Evolutionary conservation across 23 red algal species (phyloP), one percentile per base, ranked within the genome.

Genomic region (Gracilaria domingensis): DNA sequence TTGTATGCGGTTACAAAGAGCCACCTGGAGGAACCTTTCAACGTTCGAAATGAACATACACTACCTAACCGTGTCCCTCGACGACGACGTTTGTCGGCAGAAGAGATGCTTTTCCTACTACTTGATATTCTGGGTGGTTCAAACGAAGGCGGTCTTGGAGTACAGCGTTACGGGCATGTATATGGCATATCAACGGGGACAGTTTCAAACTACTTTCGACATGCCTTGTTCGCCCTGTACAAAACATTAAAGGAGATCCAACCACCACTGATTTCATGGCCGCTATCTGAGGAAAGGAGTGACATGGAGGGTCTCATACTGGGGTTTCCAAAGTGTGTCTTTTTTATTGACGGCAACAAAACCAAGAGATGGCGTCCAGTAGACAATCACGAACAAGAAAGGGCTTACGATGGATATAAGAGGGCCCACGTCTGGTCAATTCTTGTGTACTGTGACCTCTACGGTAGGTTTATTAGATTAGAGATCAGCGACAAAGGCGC

Each of bases 391-490:
- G 26, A 74, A 49, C 83, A 87, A 45, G 47, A 74, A 24, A 8
- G 32, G 12, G 64, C 64, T 50, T 87, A 87, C 36, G 83, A 74
- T 55, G 83, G 83, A 21, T 74, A 87, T 64, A 87, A 87, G 49
- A 87, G 74, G 28, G 13, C 24, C 1, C 83, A 87, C 35, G 32
- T 28, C 8, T 87, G 61, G 64, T 17, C 83, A 3, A 49, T 75
- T 2, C 20, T 75, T 16, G 83, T 75, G 40, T 74, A 74, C 30
- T 33, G n/a, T 37, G 83, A 74, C 34, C 8, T 87, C 4, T 87
- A 44, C 74, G 83, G 83, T 9, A 21, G 42, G 4, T 87, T 74
- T 30, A 87, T 74, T 39, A 28, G 72, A 0, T 16, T 88, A 17
- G 84, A 77, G 47, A 75, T 88, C 13, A 60, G 0, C 4, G 53